These are phyloP conservation scores for Kregervanrija delftensis DNA, from an alignment of 805 yeast genomes.

Conservation along the genomic window DNA sequence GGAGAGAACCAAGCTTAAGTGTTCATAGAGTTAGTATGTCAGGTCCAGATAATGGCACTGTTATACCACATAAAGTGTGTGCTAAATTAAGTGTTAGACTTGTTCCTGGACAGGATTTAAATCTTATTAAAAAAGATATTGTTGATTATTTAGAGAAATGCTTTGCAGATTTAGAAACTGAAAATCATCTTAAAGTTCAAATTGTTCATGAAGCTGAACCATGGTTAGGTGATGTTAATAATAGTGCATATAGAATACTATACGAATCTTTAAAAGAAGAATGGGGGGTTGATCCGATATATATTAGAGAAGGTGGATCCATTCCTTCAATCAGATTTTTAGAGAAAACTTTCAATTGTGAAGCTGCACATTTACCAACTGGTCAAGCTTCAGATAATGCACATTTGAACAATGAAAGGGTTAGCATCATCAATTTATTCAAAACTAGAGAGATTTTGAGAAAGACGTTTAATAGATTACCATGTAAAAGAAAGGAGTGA, in stretches of 20 bases:
- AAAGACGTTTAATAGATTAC: constrained; percentile 42
- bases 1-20: constrained; percentile 89
- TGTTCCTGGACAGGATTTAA: constrained; percentile 81
- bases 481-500: constrained; percentile 12
- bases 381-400: constrained; percentile 96
- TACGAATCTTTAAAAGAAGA: constrained; percentile 52
- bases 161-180: constrained; percentile 47
- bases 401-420: constrained; percentile 80
- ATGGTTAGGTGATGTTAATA: constrained; percentile 86
- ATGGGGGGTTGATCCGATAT: constrained; percentile 80
- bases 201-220: constrained; percentile 88
- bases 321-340: constrained; percentile 84
- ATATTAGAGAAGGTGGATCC: constrained; percentile 94
- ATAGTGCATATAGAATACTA: constrained; percentile 64
- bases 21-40: constrained; percentile 79
- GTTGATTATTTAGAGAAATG: constrained; percentile 36
- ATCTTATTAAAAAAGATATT: constrained; percentile 46
- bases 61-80: constrained; percentile 75
- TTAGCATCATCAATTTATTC: constrained; percentile 71
- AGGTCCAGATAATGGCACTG: constrained; percentile 86
- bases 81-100: constrained; percentile 78
- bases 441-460: constrained; percentile 62
- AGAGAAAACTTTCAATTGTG: constrained; percentile 76
- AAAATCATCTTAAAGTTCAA: constrained; percentile 53
- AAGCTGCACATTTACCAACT: constrained; percentile 93